Evolutionary conservation across 352 stramenopile genomes (phyloP).

Genomic region (Pythium aristosporum): DNA sequence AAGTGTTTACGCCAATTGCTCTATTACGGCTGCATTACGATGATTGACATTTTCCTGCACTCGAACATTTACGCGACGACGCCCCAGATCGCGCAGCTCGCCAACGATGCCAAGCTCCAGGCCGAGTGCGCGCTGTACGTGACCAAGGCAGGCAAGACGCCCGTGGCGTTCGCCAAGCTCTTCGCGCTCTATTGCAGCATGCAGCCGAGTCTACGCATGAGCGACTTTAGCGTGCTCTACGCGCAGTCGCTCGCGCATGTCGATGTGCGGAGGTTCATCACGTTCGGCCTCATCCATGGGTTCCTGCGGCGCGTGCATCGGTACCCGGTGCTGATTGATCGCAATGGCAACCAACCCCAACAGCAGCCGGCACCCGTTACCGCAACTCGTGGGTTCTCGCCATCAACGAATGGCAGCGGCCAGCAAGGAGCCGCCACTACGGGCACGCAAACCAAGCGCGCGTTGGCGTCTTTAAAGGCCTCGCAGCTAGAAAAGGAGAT

Average conservation of each 20-base stretch:
- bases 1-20: constrained; percentile 85
- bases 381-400: constrained; percentile 22
- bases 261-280: constrained; percentile 83
- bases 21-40: constrained; percentile 87
- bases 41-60: constrained; percentile 92
- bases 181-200: constrained; percentile 87
- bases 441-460: constrained; percentile 37
- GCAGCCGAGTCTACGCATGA: constrained; percentile 80
- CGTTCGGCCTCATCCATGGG: constrained; percentile 86
- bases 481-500: constrained; percentile 69
- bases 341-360: constrained; percentile 25
- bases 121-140: constrained; percentile 80
- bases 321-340: constrained; percentile 75
- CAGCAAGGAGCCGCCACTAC: not conserved
- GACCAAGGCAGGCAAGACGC: constrained; percentile 57
- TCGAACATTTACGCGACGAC: constrained; percentile 89
- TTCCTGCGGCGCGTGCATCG: constrained; percentile 85
- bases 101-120: constrained; percentile 64
- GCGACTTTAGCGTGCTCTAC: constrained; percentile 81
- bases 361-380: constrained; percentile 29
- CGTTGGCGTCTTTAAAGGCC: constrained; percentile 37
- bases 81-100: constrained; percentile 53
- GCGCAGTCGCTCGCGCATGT: constrained; percentile 62
- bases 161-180: constrained; percentile 70
- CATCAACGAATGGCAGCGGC: constrained; percentile 6